Percentiles rank a stretch among this genome's conserved stretches.
Evolutionary conservation across 2,329 filamentous ascomycete species (phyloP).

Genomic region (Albifimbria verrucaria): DNA sequence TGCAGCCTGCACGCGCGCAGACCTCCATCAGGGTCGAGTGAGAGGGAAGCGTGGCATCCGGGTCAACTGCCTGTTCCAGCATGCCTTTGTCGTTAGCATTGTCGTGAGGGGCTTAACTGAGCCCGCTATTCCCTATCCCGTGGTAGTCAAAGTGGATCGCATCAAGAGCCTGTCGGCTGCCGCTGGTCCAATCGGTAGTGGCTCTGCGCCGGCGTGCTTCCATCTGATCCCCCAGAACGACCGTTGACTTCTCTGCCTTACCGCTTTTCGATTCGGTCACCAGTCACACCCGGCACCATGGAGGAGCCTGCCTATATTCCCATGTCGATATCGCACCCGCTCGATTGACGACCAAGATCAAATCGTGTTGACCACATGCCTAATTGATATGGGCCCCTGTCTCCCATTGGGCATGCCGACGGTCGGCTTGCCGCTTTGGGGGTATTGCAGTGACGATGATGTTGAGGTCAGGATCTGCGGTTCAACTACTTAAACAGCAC

Average conservation of each 20-base stretch:
- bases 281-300: not conserved
- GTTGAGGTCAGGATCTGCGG: not conserved
- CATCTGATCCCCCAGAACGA: not conserved
- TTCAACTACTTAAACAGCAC: not conserved
- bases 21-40: too few species aligned
- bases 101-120: not conserved
- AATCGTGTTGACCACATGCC: not conserved
- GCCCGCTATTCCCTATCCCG: not conserved
- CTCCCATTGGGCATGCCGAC: not conserved
- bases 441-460: not conserved
- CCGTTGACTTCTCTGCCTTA: not conserved
- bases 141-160: not conserved
- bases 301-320: not conserved
- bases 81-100: not conserved
- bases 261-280: not conserved
- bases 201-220: not conserved
- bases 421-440: not conserved
- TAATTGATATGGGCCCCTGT: not conserved
- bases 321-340: too few species aligned
- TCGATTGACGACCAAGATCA: not conserved
- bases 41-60: not conserved
- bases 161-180: not conserved
- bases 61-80: not conserved
- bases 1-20: too few species aligned
- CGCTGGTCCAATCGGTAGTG: not conserved